Percentiles rank a stretch among this genome's conserved stretches.
phyloP scores from a whole-genome alignment of 73 alveolate genomes.

The Blepharisma japonicum region DNA sequence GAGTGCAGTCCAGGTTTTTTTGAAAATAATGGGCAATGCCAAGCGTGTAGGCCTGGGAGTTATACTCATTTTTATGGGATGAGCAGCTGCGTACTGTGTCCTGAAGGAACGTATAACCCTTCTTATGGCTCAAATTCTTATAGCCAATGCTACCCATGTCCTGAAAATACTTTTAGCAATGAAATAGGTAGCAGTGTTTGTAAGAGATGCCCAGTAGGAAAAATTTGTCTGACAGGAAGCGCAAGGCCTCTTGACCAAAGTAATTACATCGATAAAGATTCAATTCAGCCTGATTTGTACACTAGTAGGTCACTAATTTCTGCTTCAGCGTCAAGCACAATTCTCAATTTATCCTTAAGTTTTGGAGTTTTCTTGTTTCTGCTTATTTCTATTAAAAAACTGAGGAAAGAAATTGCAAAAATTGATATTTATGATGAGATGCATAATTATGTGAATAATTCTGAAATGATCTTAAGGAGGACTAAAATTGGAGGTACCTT shows the following conservation, averaged over 20 bases:
- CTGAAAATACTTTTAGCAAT: neutral
- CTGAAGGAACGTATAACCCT: neutral
- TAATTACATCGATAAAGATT: neutral
- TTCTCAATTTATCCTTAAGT: neutral
- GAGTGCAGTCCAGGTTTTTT: slow-evolving; percentile 9
- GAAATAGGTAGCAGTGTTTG: neutral
- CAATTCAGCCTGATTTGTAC: slow-evolving; percentile 16
- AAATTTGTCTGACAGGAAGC: slow-evolving; percentile 3
- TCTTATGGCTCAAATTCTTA: neutral
- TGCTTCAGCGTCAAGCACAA: neutral
- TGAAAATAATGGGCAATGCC: neutral
- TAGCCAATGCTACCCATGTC: slow-evolving; percentile 12
- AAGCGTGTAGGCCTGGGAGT: neutral
- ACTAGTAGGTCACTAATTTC: neutral
- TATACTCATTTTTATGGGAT: neutral
- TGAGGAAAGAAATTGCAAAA: neutral
- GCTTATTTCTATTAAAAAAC: neutral
- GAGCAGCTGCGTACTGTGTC: neutral
- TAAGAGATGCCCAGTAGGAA: neutral
- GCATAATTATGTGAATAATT: neutral
- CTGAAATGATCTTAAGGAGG: neutral
- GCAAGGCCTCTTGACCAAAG: too few relatives aligned
- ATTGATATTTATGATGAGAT: neutral
- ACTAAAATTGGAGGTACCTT: slow-evolving; percentile 14
- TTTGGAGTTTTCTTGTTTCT: neutral